Base-by-base conservation (phyloP, 2,329 filamentous ascomycete species). In the Pyrenophora seminiperda region DNA sequence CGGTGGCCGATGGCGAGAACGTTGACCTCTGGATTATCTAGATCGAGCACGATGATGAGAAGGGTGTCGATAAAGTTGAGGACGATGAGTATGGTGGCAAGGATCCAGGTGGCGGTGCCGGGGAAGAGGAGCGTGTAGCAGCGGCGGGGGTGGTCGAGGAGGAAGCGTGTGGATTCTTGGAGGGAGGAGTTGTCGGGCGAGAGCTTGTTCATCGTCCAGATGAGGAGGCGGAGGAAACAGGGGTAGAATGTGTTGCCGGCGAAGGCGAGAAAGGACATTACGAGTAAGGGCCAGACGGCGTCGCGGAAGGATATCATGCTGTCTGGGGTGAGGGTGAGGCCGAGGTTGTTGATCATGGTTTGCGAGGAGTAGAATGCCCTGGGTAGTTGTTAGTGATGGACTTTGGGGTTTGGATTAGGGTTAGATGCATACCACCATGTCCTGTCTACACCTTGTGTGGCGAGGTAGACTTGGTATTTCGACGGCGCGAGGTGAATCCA, bases 91-190 rank as follows among this genome's bases (percentile, higher is more conserved):
- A 97, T 88, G 73, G 84, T 88, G 66, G 97, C 95, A 0, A 99
- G 80, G 90, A 91, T 96, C 94, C 94, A 97, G 1, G 90, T 97
- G 2, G 93, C 91, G 44, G 85, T 86, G 0, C 89, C 86, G 0
- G 94, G 94, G 62, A 99, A 99, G 0, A 99, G 78, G 6, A 99
- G 79, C 0, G 94, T 99, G 68, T 97, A 99, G 74, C 94, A 99
- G 44, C 94, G 89, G 66, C 94, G 88, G 0, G 94, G 94, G 62
- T 99, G 94, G 65, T 97, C 93, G 1, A 99, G 83, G 15, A 99
- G 77, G 65, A 99, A 99, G 30, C 84, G 83, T 6, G 97, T 76
- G 69, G 97, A 93, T 71, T 97, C 93, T 84, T 89, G 96, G 1
- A 95, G 71, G 1, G 88, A 86, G 17, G 85, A 89, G 2, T 78